Base-by-base conservation (phyloP, 345 rosid genomes). In the Populus alba region DNA sequence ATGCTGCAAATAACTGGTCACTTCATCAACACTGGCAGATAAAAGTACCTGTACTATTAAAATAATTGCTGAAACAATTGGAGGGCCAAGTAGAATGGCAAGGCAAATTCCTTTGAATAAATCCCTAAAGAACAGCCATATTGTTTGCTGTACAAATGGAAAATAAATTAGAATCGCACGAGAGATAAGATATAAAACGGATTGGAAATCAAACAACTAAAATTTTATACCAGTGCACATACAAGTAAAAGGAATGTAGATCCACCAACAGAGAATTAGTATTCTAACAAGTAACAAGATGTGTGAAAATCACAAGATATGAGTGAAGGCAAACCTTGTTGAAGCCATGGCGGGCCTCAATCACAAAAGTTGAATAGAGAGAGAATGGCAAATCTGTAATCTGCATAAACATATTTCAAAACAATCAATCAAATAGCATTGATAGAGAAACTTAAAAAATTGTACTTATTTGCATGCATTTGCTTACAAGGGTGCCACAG, bases 301-400 rank as follows among this genome's bases (percentile, higher is more conserved):
- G 20, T 43, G 78, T 66, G 31, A 67, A 12, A 43, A 23, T 35
- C 53, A 57, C 78, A 72, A 68, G 75, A 78, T 17, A 51, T 29
- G 31, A 79, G 51, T 71, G 82, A 75, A 75, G 59, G 85, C 90
- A 20, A 78, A 97, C 99, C 82, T 97, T 94, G 78, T 97, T 97
- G 87, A 97, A 97, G 69, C 99, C 98, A 85, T 97, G 99, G 41
- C 96, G 98, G 63, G 95, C 78, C 87, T 97, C 99, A n/a, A 97
- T 91, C 75, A 94, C 97, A 80, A 97, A 97, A 59, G 98, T 97
- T 79, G 99, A 97, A 86, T 87, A 94, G 61, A 97, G 92, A 43
- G 99, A 94, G 79, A 97, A 97, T 49, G 99, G 98, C 86, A 97
- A 84, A 82, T 94, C 99, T 31, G 98, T 92, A 37, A 97, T 88